These are phyloP conservation scores for Mrakia hoshinonis DNA, from an alignment of 768 basidiomycete species.

Conservation along the genomic window DNA sequence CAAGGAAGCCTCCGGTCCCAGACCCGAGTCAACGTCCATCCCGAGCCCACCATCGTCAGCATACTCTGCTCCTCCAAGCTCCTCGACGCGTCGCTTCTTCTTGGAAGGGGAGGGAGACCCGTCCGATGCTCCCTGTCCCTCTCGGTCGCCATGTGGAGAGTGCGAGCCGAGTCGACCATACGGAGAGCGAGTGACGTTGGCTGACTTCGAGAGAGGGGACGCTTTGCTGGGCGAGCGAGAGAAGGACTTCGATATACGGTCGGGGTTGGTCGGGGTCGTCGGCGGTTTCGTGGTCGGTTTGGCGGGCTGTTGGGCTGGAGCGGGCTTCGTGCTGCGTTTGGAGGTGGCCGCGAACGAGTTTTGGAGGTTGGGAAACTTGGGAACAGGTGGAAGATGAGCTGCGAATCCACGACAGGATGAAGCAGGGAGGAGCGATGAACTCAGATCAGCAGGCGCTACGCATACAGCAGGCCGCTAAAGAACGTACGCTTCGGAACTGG, in stretches of 20 bases:
- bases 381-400: constrained; percentile 4
- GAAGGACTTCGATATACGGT: background rate
- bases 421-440: background rate
- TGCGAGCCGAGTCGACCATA: background rate
- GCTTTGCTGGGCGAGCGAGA: background rate
- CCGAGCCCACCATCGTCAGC: background rate
- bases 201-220: background rate
- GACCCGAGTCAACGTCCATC: background rate
- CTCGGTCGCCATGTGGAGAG: background rate
- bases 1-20: no score
- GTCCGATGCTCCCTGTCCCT: background rate
- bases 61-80: background rate
- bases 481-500: background rate
- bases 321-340: background rate
- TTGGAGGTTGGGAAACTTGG: constrained; percentile 13
- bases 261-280: background rate
- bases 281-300: no score
- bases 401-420: background rate
- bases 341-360: constrained; percentile 16
- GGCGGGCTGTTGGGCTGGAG: background rate
- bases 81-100: background rate
- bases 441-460: no score
- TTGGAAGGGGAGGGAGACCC: background rate
- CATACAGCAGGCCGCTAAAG: no score
- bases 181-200: background rate